Base-by-base conservation (phyloP, 495 filamentous ascomycete species). In the Penicillium bialowiezense region DNA sequence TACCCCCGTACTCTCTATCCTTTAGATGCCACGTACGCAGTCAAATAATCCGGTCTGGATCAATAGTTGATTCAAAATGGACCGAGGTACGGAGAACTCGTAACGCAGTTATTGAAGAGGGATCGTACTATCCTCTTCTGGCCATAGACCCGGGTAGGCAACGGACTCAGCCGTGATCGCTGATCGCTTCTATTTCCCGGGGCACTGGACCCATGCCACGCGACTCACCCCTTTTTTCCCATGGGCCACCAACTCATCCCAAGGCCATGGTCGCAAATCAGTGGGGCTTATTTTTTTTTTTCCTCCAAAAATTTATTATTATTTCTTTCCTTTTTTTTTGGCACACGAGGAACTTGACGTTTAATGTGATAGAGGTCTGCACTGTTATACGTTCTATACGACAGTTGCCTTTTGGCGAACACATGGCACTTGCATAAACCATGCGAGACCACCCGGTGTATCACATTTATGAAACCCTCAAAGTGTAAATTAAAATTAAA, bases 401-500 rank as follows among this genome's bases (percentile, higher is more conserved):
- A 26, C 7, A 26, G 45, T 48, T 48, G 45, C 48, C 48, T 50
- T 50, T 56, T 46, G 50, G 44, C 52, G 52, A 60, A 60, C 60
- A 60, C 57, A 63, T 63, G 60, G 60, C 57, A 58, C 56, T 52
- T 60, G 60, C 60, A 60, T 53, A 44, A 44, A 47, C 43, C 44
- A 44, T 36, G 33, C 41, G 28, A 20, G 20, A 13, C 38, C 19
- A 8, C 32, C 12, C 15, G 15, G 12, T 49, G 41, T 50, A 58
- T 61, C 54, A 58, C 55, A 58, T 43, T 41, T 21, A n/a, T 24
- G 29, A 26, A 26, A 26, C 23, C 20, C 18, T 44, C 28, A 40
- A 29, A 10, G 19, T 18, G 3, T 13, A 48, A 39, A 48, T 23
- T 28, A 45, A 34, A 39, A 48, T 40, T 48, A 40, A 48, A 32